Conservation (phyloP, 371 early-diverging fungal species). For the Syncephalis fuscata region DNA sequence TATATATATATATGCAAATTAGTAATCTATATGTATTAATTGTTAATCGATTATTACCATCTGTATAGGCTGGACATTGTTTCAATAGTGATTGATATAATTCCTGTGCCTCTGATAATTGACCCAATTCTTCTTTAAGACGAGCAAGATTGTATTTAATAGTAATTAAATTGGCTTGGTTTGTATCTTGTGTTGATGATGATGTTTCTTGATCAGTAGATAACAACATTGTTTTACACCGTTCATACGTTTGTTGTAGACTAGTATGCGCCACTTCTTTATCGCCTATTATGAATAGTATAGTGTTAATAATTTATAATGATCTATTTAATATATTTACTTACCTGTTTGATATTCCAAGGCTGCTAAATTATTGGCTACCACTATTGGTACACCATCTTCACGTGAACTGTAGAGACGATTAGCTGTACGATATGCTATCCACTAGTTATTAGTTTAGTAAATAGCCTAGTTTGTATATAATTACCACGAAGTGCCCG, state of each 20-base stretch:
- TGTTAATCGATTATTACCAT: slow-evolving; percentile 67
- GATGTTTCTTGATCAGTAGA: not conserved
- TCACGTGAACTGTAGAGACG: slow-evolving; percentile 2
- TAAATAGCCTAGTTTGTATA: too few relatives aligned
- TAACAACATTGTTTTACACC: slow-evolving; percentile 10
- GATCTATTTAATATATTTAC: too few relatives aligned
- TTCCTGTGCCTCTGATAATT: slow-evolving; percentile 35
- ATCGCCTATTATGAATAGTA: too few relatives aligned
- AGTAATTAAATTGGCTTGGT: slow-evolving; percentile 13
- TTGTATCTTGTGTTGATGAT: too few relatives aligned
- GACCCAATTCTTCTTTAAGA: slow-evolving; percentile 46
- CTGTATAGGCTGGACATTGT: slow-evolving; percentile 52
- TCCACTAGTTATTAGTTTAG: too few relatives aligned
- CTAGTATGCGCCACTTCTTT: slow-evolving; percentile 13
- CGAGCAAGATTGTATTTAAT: slow-evolving; percentile 70
- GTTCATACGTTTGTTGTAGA: slow-evolving; percentile 17
- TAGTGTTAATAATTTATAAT: too few relatives aligned
- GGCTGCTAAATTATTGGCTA: slow-evolving; percentile 76
- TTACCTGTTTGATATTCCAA: slow-evolving; percentile 39
- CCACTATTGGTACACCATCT: slow-evolving; percentile 22
- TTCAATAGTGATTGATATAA: slow-evolving; percentile 40
- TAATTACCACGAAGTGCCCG: not conserved
- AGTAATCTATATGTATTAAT: too few relatives aligned
- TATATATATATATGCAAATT: too few relatives aligned
- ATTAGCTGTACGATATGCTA: slow-evolving; percentile 3